Base-by-base conservation (phyloP, 106 monocot genomes). In the Dendrobium huoshanense region DNA sequence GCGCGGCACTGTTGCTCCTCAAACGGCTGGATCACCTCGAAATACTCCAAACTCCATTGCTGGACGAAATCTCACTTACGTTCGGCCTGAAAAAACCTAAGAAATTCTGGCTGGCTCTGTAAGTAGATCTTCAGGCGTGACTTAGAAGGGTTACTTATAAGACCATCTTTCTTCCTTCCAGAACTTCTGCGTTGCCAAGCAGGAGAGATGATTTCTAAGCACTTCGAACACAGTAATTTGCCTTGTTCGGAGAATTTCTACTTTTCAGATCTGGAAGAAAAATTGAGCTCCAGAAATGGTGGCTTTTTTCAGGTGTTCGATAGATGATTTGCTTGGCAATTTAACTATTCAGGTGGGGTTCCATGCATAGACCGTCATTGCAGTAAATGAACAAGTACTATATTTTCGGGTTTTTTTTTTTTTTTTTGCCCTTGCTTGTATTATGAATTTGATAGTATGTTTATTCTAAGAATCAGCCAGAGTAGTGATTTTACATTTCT, bases 21-120 rank as follows among this genome's bases (percentile, higher is more conserved):
- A 83, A 18, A 61, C 77, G 25, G 41, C 72, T 16, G 10, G 54
- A 47, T 9, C 79, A 31, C 55, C 84, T 33, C 80, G 83, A 74
- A 85, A 79, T 1, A 80, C 81, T 31, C 33, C 70, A 5, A 22
- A 19, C n/a, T 33, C 70, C 10, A 70, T 33, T 37, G 15, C 70
- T 4, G 80, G 84, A 16, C 80, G 92, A 8, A 94, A 87, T 80
- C 90, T 98, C 75, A 98, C 94, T n/a, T 98, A 98, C 75, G 73
- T 88, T 41, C 83, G 98, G 6, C 82, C 78, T 5, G 86, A 91
- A 58, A 91, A 94, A 75, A 20, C 78, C 27, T 79, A 85, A 79
- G 79, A 9, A 86, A 29, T 58, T 67, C 80, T 72, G 80, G 41
- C 29, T 31, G 70, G 33, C 20, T 33, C 16, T 70, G 37, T 5